Evolutionary conservation across 2,329 filamentous ascomycete genomes (phyloP), one percentile per base, ranked within the genome.

Genomic region (Escovopsis weberi): DNA sequence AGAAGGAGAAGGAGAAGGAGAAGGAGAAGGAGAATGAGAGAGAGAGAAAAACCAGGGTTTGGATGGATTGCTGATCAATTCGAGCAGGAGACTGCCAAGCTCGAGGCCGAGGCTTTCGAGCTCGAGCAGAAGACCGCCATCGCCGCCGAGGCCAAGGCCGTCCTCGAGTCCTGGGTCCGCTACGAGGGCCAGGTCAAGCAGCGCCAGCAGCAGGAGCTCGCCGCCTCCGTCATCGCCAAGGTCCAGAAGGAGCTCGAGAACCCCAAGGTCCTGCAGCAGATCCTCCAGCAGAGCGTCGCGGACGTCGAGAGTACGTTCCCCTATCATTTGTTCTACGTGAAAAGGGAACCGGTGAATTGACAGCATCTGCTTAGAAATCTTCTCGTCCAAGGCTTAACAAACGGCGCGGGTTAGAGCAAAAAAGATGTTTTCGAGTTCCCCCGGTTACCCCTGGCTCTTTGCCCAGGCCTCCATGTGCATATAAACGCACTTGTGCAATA

Each of bases 181-280:
- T 98, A 98, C 68, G 91, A 98, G 74, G 73, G 84, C 57, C 91
- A 96, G 75, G 88, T 98, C 61, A 98, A 96, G 84, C 83, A 89
- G 74, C 83, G 91, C 65, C 87, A 98, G 75, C 91, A 98, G 78
- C 82, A 76, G 68, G 91, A 98, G 76, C 79, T 98, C 53, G 86
- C 91, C 51, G 80, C 94, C 62, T 78, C 71, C 65, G 74, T 98
- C 67, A 96, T 98, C 59, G 79, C 83, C 74, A 98, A 95, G 80
- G 91, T 96, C 62, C 82, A 85, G 68, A 96, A 96, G 80, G 89
- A 96, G 76, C 80, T 98, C 46, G 85, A 95, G 77, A 95, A 84
- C 77, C 91, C 93, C 65, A 96, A 88, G 79, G 76, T 82, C 53
- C 80, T 98, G 57, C 86, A 95, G 75, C 87, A 95, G 73, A 95